These are phyloP conservation scores for Aspergillus nomiae DNA, from an alignment of 2,329 filamentous ascomycete species.

Conservation along the genomic window DNA sequence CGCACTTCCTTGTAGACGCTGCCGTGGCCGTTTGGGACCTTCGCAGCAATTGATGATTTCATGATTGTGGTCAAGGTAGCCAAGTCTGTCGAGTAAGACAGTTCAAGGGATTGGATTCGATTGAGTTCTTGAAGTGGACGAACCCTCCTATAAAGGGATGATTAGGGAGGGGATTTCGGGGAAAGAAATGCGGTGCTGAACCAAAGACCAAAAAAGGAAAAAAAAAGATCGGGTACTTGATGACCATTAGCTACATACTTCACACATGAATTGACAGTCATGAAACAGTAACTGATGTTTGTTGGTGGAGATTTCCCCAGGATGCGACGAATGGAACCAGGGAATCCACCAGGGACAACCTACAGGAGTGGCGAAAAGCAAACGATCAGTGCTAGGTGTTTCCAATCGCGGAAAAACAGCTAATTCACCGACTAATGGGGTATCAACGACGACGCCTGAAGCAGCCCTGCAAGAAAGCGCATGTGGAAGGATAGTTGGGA, in stretches of 20 bases:
- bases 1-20: constrained; percentile 44
- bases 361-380: constrained; percentile 11
- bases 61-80: constrained; percentile 20
- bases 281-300: constrained; percentile 6
- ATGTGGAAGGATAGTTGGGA: not conserved
- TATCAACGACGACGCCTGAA: constrained; percentile 1
- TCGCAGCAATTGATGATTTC: constrained; percentile 25
- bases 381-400: constrained; percentile 8
- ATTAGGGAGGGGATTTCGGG: not conserved
- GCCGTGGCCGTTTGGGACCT: constrained; percentile 35
- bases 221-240: constrained; percentile 7
- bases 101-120: not conserved
- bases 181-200: constrained; percentile 7
- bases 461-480: not conserved
- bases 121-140: not conserved
- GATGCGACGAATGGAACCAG: constrained; percentile 12
- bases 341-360: constrained; percentile 13
- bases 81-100: constrained; percentile 10
- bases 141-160: constrained; percentile 19
- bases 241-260: constrained; percentile 11
- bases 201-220: constrained; percentile 1
- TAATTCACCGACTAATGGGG: constrained; percentile 6
- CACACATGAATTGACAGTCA: constrained; percentile 2
- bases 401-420: constrained; percentile 2
- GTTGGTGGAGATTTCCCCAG: constrained; percentile 5